Conservation (phyloP, 495 filamentous ascomycete genomes). For the Geopyxis carbonaria region DNA sequence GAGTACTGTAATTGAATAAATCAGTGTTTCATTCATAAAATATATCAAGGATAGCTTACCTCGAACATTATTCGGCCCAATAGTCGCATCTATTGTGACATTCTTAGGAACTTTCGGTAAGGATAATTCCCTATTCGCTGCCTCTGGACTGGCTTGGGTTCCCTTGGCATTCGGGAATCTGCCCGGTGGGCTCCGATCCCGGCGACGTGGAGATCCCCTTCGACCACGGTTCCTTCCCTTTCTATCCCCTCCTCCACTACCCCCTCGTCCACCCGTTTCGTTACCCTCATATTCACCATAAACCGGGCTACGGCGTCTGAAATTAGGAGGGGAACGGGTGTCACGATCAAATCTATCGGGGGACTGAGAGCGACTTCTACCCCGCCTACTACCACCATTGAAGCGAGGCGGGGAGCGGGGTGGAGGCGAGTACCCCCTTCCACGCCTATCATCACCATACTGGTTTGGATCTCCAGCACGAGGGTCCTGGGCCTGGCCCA, state of each 20-base stretch:
- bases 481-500: neutral
- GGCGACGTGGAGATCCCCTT: slow-evolving; percentile 25
- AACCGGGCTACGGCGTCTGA: slow-evolving; percentile 39
- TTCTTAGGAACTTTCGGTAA: slow-evolving; percentile 43
- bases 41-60: slow-evolving; percentile 31
- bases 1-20: slow-evolving; percentile 40
- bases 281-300: slow-evolving; percentile 51
- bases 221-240: slow-evolving; percentile 36
- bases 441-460: slow-evolving; percentile 15
- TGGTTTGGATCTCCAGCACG: neutral
- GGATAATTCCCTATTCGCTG: too few relatives aligned
- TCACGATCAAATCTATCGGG: slow-evolving; percentile 29
- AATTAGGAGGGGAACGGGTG: slow-evolving; percentile 37
- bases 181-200: slow-evolving; percentile 37
- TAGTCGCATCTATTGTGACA: slow-evolving; percentile 57
- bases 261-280: slow-evolving; percentile 37
- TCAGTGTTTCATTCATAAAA: slow-evolving; percentile 1
- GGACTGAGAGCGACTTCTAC: slow-evolving; percentile 60
- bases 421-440: slow-evolving; percentile 21
- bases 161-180: slow-evolving; percentile 18
- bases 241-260: slow-evolving; percentile 38
- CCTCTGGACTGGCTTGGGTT: too few relatives aligned
- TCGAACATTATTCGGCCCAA: slow-evolving; percentile 65
- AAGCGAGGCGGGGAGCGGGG: slow-evolving; percentile 38
- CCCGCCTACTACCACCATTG: slow-evolving; percentile 27